These are phyloP conservation scores for Penicillium lagena DNA, from an alignment of 495 filamentous ascomycete species.

Conservation along the genomic window DNA sequence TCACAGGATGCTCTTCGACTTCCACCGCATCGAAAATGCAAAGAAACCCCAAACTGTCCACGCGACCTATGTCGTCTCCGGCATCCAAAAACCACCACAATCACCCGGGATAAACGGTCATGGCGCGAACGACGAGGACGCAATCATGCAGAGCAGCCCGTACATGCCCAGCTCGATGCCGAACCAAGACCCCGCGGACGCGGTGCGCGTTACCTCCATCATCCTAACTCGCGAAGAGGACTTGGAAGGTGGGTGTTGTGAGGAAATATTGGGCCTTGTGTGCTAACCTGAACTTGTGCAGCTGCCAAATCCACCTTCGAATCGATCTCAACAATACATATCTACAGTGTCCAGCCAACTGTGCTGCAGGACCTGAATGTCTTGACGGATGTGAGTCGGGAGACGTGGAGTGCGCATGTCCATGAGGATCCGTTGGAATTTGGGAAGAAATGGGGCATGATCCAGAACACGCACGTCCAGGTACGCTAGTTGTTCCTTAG, in stretches of 20 bases:
- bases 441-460: conserved; percentile 60
- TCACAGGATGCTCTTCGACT: conserved; percentile 82
- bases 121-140: conserved; percentile 52
- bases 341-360: conserved; percentile 78
- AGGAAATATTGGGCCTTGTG: not conserved
- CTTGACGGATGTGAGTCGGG: conserved; percentile 60
- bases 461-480: conserved; percentile 60
- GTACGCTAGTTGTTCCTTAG: conserved; percentile 15
- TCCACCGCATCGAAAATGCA: conserved; percentile 70
- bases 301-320: conserved; percentile 63
- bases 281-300: conserved; percentile 18
- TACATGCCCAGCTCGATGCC: conserved; percentile 55
- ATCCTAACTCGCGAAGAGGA: conserved; percentile 76
- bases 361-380: conserved; percentile 69
- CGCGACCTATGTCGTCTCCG: conserved; percentile 83
- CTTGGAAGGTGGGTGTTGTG: conserved; percentile 53
- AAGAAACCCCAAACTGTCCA: conserved; percentile 68
- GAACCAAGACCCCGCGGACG: conserved; percentile 33
- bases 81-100: conserved; percentile 39
- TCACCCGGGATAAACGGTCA: conserved; percentile 23
- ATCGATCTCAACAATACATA: conserved; percentile 66
- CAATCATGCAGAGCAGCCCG: conserved; percentile 66
- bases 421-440: conserved; percentile 58
- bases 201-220: conserved; percentile 46
- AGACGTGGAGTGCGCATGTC: conserved; percentile 45